Percentiles rank a stretch among this genome's conserved stretches.
Evolutionary conservation across 495 filamentous ascomycete species (phyloP).

Genomic region (Penicillium dipodomyicola): DNA sequence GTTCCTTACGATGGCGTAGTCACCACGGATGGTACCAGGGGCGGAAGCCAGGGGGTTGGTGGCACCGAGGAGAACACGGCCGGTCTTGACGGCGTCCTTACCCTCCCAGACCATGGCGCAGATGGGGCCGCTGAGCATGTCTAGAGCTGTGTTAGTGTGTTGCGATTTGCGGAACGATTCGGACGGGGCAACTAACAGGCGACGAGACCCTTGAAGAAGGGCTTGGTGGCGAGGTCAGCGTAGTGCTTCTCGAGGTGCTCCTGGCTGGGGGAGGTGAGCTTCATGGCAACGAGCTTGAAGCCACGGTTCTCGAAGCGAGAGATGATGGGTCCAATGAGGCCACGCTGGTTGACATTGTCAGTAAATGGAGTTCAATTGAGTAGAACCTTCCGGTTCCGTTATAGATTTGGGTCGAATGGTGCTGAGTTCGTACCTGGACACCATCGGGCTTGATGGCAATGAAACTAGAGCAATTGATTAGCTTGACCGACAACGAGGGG

Average conservation of each 20-base stretch:
- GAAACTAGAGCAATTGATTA: slow-evolving; percentile 67
- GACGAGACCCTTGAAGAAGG: slow-evolving; percentile 92
- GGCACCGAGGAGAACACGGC: slow-evolving; percentile 90
- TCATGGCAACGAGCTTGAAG: slow-evolving; percentile 98
- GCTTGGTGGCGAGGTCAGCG: slow-evolving; percentile 84
- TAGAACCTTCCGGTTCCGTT: slow-evolving; percentile 6
- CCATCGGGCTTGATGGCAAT: slow-evolving; percentile 99
- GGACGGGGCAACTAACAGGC: slow-evolving; percentile 58
- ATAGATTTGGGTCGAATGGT: neutral
- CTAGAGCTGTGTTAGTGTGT: slow-evolving; percentile 42
- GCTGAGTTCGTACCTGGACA: slow-evolving; percentile 74
- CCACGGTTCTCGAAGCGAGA: slow-evolving; percentile 93
- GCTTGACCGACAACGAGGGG: slow-evolving; percentile 40
- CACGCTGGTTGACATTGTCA: slow-evolving; percentile 62
- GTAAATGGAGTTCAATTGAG: slow-evolving; percentile 20
- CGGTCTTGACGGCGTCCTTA: slow-evolving; percentile 95
- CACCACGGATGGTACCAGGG: slow-evolving; percentile 96
- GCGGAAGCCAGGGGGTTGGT: slow-evolving; percentile 94
- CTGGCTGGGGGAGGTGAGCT: slow-evolving; percentile 82
- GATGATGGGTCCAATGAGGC: slow-evolving; percentile 95
- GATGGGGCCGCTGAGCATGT: slow-evolving; percentile 97
- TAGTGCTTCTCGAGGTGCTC: slow-evolving; percentile 98
- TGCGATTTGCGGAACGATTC: slow-evolving; percentile 4
- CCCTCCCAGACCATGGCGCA: slow-evolving; percentile 99
- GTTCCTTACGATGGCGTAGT: slow-evolving; percentile 61